A percentile compares a stretch with the other conserved stretches of the same genome.
Evolutionary conservation across 306 rosid genomes (phyloP).

Genomic region (Psophocarpus tetragonolobus): DNA sequence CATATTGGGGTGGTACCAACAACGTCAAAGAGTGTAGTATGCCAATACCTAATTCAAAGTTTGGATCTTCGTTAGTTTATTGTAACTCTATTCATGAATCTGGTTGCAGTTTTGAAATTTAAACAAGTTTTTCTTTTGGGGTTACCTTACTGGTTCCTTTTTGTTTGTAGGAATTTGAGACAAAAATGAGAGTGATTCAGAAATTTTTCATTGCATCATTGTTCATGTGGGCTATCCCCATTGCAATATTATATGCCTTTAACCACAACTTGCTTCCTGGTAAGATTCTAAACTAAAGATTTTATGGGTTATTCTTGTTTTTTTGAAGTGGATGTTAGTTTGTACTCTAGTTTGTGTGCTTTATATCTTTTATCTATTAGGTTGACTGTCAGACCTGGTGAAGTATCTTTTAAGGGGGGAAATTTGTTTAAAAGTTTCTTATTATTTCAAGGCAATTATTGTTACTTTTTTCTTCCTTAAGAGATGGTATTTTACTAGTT

Average conservation of each 20-base stretch:
- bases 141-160: neutral
- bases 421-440: neutral
- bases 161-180: constrained; percentile 36
- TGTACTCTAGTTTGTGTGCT: neutral
- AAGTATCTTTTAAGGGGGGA: neutral
- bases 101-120: neutral
- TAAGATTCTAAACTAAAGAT: constrained; percentile 28
- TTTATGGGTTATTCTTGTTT: neutral
- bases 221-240: constrained; percentile 78
- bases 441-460: neutral
- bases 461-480: constrained; percentile 1
- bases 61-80: neutral
- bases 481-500: neutral
- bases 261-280: constrained; percentile 82
- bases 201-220: constrained; percentile 74
- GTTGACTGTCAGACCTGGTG: neutral
- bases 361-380: constrained; percentile 2
- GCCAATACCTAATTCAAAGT: neutral
- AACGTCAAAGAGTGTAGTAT: neutral
- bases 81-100: neutral
- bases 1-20: neutral
- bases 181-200: constrained; percentile 59
- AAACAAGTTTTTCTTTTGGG: neutral
- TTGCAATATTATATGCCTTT: constrained; percentile 68
- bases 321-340: neutral